A percentile compares a stretch with the other conserved stretches of the same genome.
These are phyloP conservation scores for Puccinia polysora DNA, from an alignment of 1,284 basidiomycete genomes.

Conservation along the genomic window DNA sequence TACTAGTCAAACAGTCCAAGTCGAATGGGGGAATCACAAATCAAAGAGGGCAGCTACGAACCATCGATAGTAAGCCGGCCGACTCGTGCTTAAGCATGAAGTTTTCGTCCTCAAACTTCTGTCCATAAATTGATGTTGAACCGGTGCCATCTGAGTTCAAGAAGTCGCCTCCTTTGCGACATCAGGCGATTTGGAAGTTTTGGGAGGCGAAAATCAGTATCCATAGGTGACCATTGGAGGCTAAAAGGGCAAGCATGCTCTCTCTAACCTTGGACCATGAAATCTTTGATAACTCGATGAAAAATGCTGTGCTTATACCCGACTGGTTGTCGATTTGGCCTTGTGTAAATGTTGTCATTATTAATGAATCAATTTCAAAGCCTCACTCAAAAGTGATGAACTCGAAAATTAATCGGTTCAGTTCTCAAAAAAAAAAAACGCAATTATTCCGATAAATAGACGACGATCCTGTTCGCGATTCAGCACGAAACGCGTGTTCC, in stretches of 20 bases:
- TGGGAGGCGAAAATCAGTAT: too few species aligned
- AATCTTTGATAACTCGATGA: constrained; percentile 61
- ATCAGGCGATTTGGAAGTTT: too few species aligned
- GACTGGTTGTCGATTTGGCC: constrained; percentile 52
- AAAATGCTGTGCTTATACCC: constrained; percentile 62
- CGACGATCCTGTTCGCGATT: neutral
- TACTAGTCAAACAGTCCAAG: neutral
- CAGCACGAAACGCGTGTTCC: neutral
- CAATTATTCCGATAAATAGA: constrained; percentile 11
- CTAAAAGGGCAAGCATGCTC: neutral
- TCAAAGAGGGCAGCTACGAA: constrained; percentile 26
- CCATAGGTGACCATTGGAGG: too few species aligned
- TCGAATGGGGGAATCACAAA: neutral
- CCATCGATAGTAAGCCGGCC: constrained; percentile 53
- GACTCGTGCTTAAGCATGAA: constrained; percentile 71
- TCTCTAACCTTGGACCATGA: constrained; percentile 48
- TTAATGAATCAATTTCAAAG: too few species aligned
- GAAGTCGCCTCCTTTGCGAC: constrained; percentile 54
- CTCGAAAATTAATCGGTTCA: constrained; percentile 9
- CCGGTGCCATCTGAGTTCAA: constrained; percentile 76
- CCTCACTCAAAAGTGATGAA: too few species aligned
- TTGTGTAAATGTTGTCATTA: too few species aligned
- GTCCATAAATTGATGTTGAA: constrained; percentile 85
- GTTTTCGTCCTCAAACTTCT: constrained; percentile 89
- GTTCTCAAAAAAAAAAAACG: constrained; percentile 19